phyloP scores from a whole-genome alignment of 805 yeast species.

The Schizosaccharomyces octosporus region DNA sequence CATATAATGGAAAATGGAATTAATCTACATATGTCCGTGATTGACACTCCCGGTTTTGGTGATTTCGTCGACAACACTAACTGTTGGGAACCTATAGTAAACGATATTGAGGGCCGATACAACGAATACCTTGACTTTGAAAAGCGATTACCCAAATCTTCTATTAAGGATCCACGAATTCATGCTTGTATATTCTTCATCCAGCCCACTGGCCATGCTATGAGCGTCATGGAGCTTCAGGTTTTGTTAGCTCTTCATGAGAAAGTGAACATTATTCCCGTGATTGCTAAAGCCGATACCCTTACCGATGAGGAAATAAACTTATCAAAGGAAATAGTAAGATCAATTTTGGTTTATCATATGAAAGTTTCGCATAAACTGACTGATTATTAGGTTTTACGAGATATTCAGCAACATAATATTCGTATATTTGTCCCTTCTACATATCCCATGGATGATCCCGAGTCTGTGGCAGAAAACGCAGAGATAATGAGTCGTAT shows the following conservation, averaged over 20 bases:
- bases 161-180: conserved; percentile 50
- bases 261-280: conserved; percentile 80
- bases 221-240: conserved; percentile 68
- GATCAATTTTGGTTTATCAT: conserved; percentile 1
- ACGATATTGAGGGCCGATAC: conserved; percentile 65
- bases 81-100: conserved; percentile 73
- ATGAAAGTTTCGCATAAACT: neutral
- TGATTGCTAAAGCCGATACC: conserved; percentile 85
- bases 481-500: conserved; percentile 38
- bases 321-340: conserved; percentile 38
- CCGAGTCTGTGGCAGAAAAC: conserved; percentile 46
- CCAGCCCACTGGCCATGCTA: conserved; percentile 89
- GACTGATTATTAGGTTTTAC: conserved; percentile 9
- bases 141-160: conserved; percentile 51
- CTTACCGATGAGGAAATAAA: conserved; percentile 64
- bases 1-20: conserved; percentile 88
- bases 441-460: conserved; percentile 57
- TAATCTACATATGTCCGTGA: conserved; percentile 53
- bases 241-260: conserved; percentile 72
- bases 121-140: conserved; percentile 78
- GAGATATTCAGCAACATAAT: conserved; percentile 50
- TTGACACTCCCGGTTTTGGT: conserved; percentile 88
- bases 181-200: conserved; percentile 86
- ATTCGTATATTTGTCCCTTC: conserved; percentile 61
- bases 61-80: conserved; percentile 39